A percentile compares a stretch with the other conserved stretches of the same genome.
phyloP scores from a whole-genome alignment of 352 stramenopile genomes.

The Phytopythium helicoides region DNA sequence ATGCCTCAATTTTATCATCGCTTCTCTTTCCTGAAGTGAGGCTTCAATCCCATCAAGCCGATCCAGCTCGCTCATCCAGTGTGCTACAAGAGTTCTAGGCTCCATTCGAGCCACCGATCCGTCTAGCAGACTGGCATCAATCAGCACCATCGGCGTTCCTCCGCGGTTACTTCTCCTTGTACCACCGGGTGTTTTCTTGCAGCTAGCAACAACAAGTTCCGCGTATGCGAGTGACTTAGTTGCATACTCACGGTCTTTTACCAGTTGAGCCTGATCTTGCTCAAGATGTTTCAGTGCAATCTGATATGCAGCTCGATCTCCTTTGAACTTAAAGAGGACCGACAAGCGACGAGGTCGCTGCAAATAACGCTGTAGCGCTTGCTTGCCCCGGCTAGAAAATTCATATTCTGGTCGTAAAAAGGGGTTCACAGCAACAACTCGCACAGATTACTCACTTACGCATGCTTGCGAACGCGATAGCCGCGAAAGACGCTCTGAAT shows the following conservation, averaged over 20 bases:
- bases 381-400: slow-evolving; percentile 3
- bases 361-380: slow-evolving; percentile 4
- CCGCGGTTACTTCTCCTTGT: slow-evolving; percentile 9
- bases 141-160: slow-evolving; percentile 13
- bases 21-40: slow-evolving; percentile 11
- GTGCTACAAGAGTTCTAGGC: slow-evolving; percentile 22
- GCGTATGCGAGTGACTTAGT: background rate
- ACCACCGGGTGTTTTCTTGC: slow-evolving; percentile 7
- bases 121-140: slow-evolving; percentile 24
- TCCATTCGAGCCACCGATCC: slow-evolving; percentile 30
- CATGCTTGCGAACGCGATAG: slow-evolving; percentile 28
- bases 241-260: slow-evolving; percentile 15
- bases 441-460: background rate
- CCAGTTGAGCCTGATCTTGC: slow-evolving; percentile 14
- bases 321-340: slow-evolving; percentile 21
- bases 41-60: slow-evolving; percentile 10
- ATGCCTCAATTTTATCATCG: slow-evolving; percentile 13
- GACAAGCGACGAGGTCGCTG: slow-evolving; percentile 15
- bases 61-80: slow-evolving; percentile 28
- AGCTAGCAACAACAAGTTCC: background rate
- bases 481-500: slow-evolving; percentile 53
- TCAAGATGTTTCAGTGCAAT: slow-evolving; percentile 13
- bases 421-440: background rate
- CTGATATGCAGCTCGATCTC: slow-evolving; percentile 16
- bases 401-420: background rate